Evolutionary conservation across 768 basidiomycete genomes (phyloP).

Genomic region (Grammothele lineata): DNA sequence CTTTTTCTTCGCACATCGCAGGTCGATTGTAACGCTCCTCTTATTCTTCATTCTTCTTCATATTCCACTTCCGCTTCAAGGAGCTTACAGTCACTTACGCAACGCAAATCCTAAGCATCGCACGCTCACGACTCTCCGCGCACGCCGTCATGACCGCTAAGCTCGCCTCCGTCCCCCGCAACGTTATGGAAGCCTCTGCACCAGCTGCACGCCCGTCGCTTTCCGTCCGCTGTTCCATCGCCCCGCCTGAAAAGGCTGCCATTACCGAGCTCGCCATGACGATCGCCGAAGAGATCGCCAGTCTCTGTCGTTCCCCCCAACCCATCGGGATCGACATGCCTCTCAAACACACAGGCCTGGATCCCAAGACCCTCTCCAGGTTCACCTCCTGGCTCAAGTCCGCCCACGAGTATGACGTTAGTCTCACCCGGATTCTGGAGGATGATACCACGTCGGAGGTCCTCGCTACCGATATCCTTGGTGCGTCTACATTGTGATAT

Average conservation of each 20-base stretch:
- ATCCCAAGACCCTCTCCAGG: slow-evolving; percentile 26
- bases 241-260: slow-evolving; percentile 9
- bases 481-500: background rate
- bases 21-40: slow-evolving; percentile 19
- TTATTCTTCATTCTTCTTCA: background rate
- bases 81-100: slow-evolving; percentile 19
- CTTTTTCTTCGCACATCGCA: slow-evolving; percentile 17
- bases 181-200: slow-evolving; percentile 9
- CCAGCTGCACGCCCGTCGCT: slow-evolving; percentile 17
- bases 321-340: slow-evolving; percentile 28
- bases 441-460: slow-evolving; percentile 26
- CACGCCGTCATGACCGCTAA: slow-evolving; percentile 19
- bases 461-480: slow-evolving; percentile 28
- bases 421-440: slow-evolving; percentile 27
- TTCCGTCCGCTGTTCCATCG: slow-evolving; percentile 11
- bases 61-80: slow-evolving; percentile 3
- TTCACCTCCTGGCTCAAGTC: slow-evolving; percentile 33
- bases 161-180: slow-evolving; percentile 25
- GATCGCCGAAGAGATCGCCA: slow-evolving; percentile 31
- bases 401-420: slow-evolving; percentile 27
- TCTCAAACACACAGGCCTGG: slow-evolving; percentile 30
- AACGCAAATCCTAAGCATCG: slow-evolving; percentile 16
- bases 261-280: slow-evolving; percentile 26
- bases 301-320: slow-evolving; percentile 25
- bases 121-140: slow-evolving; percentile 10